phyloP scores from a whole-genome alignment of 116 monocot genomes.

The Posidonia oceanica region DNA sequence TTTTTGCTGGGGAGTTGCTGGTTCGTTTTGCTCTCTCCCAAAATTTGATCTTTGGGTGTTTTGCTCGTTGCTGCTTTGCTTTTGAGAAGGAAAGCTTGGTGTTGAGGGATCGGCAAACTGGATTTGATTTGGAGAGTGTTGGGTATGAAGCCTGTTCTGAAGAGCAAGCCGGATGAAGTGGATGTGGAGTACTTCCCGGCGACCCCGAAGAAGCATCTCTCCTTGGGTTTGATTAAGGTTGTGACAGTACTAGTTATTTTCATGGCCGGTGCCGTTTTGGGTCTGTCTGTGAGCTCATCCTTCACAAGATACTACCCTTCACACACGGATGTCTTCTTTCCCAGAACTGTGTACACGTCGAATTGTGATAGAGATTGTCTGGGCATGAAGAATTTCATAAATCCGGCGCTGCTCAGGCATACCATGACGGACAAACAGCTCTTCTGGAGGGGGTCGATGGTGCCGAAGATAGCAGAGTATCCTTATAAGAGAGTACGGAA shows the following conservation, averaged over 20 bases:
- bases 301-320: slow-evolving; percentile 25
- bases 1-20: too few species aligned
- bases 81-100: too few species aligned
- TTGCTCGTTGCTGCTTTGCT: too few species aligned
- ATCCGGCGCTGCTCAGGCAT: slow-evolving; percentile 30
- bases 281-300: slow-evolving; percentile 27
- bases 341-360: slow-evolving; percentile 18
- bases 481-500: slow-evolving; percentile 53
- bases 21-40: background rate
- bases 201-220: slow-evolving; percentile 34
- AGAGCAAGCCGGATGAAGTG: slow-evolving; percentile 16
- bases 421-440: slow-evolving; percentile 67
- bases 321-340: slow-evolving; percentile 35
- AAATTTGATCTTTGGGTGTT: background rate
- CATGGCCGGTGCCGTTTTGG: slow-evolving; percentile 42
- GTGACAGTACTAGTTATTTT: slow-evolving; percentile 47
- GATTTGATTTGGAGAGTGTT: background rate
- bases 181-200: slow-evolving; percentile 1
- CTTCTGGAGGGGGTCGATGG: slow-evolving; percentile 80
- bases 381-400: slow-evolving; percentile 26
- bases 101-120: too few species aligned
- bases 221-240: slow-evolving; percentile 29
- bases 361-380: slow-evolving; percentile 23
- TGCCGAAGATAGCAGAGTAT: slow-evolving; percentile 32
- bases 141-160: slow-evolving; percentile 15